These are phyloP conservation scores for Ogataea paraovalis DNA, from an alignment of 805 yeast genomes.

Conservation along the genomic window DNA sequence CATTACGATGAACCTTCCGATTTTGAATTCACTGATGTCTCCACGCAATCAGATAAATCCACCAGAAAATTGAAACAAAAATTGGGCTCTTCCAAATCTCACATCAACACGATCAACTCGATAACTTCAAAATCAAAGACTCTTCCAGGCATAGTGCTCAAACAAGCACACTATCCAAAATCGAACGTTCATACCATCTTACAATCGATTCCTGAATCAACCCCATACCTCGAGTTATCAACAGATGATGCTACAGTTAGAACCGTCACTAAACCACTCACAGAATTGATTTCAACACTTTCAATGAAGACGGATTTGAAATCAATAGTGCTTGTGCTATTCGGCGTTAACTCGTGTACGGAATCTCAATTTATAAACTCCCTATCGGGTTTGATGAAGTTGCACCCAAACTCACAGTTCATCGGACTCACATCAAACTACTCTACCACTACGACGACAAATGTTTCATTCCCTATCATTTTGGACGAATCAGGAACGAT, in stretches of 20 bases:
- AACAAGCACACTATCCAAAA: conserved; percentile 20
- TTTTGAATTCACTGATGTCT: no score
- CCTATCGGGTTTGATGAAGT: not conserved
- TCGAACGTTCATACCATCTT: conserved; percentile 12
- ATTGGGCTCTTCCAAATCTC: not conserved
- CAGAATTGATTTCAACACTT: no score
- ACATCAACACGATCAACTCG: not conserved
- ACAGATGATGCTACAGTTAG: no score
- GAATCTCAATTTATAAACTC: not conserved
- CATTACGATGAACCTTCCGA: no score
- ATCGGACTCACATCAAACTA: conserved; percentile 24
- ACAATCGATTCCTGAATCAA: not conserved
- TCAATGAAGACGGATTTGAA: no score
- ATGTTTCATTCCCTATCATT: conserved; percentile 23
- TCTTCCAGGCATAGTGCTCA: conserved; percentile 14
- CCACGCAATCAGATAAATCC: not conserved
- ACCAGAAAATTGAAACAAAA: not conserved
- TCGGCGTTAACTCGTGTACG: no score
- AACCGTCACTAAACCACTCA: no score
- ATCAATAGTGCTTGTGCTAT: no score
- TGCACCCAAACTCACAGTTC: conserved; percentile 2
- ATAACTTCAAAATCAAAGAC: conserved; percentile 2
- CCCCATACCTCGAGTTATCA: not conserved
- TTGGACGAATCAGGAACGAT: conserved; percentile 26
- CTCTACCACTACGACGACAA: conserved; percentile 7